Base-by-base conservation (phyloP, 2,329 filamentous ascomycete species). In the Paraphaeosphaeria minitans region DNA sequence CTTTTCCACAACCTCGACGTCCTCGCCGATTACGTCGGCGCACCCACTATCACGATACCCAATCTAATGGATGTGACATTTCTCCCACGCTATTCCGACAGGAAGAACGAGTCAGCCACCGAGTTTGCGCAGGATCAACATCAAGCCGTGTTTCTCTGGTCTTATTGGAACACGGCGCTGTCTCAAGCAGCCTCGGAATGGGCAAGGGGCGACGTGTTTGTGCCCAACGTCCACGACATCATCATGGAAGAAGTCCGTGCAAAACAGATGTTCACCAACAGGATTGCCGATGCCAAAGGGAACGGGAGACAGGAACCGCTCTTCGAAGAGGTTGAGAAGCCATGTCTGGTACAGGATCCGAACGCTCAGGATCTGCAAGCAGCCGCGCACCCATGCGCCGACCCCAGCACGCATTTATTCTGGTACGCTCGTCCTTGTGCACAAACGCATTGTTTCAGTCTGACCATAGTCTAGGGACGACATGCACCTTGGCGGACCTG, bases 141-240 rank as follows among this genome's bases (percentile, higher is more conserved):
- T 56, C 64, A 69, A 49, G 58, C 68, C 31, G 66, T 75, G 6
- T 75, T 72, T 53, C 53, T 78, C 43, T 71, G 64, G 65, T 55
- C 65, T 14, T 75, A 75, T 58, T 78, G 75, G 75, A 77, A 78
- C 60, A 67, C 61, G 24, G 70, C 64, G 27, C 61, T 78, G 61
- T 62, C 66, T 66, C 65, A 65, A 47, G 62, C 63, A 52, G 71
- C 72, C 29, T 57, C 59, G 7, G 55, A 66, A 41, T 78, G 75
- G 75, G 59, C 61, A 21, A 66, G 66, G 10, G 75, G 74, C 33
- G 60, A 67, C 8, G 53, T 76, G 27, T 75, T 68, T 52, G 67
- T 77, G 66, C 74, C 70, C 22, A 68, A 73, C 31, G 62, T 70
- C 24, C 70, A 76, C 59, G 62, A 62, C n/a, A 65, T 75, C 57